phyloP scores from a whole-genome alignment of 108 stramenopile genomes.

The Cyclotella kingstonii region DNA sequence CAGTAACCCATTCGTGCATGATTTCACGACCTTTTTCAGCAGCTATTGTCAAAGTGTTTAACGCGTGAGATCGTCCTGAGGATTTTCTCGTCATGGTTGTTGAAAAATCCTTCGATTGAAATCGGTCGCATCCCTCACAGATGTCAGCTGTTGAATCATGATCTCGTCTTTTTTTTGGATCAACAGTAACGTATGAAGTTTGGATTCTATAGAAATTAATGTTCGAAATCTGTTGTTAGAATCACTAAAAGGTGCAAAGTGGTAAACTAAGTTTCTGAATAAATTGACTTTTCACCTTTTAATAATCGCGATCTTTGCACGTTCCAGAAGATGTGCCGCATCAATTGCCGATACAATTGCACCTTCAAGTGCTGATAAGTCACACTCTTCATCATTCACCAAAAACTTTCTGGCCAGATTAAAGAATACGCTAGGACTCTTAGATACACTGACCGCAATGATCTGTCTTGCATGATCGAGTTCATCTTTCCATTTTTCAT shows the following conservation, averaged over 20 bases:
- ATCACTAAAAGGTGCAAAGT: not conserved
- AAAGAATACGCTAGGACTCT: conserved; percentile 79
- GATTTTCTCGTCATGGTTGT: conserved; percentile 3
- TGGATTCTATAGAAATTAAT: conserved; percentile 46
- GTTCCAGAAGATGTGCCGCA: conserved; percentile 80
- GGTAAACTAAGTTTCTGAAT: too few relatives aligned
- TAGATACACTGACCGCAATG: conserved; percentile 85
- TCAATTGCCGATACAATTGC: conserved; percentile 85
- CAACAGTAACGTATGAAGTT: conserved; percentile 76
- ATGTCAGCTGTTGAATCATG: not conserved
- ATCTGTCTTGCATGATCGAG: conserved; percentile 51
- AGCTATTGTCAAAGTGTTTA: conserved; percentile 19
- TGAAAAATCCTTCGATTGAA: conserved; percentile 6
- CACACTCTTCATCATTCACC: conserved; percentile 76
- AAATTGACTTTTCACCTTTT: conserved; percentile 57
- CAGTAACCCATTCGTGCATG: conserved; percentile 6
- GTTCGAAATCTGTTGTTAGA: not conserved
- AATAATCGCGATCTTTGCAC: conserved; percentile 77
- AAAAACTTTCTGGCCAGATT: conserved; percentile 82
- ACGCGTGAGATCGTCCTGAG: conserved; percentile 13
- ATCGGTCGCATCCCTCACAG: conserved; percentile 4
- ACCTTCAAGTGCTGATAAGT: conserved; percentile 82
- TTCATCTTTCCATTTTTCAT: conserved; percentile 26
- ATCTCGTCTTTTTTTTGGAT: conserved; percentile 61
- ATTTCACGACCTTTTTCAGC: conserved; percentile 12